Evolutionary conservation across 306 rosid species (phyloP), one percentile per base, ranked within the genome.

Genomic region (Dicorynia guianensis): DNA sequence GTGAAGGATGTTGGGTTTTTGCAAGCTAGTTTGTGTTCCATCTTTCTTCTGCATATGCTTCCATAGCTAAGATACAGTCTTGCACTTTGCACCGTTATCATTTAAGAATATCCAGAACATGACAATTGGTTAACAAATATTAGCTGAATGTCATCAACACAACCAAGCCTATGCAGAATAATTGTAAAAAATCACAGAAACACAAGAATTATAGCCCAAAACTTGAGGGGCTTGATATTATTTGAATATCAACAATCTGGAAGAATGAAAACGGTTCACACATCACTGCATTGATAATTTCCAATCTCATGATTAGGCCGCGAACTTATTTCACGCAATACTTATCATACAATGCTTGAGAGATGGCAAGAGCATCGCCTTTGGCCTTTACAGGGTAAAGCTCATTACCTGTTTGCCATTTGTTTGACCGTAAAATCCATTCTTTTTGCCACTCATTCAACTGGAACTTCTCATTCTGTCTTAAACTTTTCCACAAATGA

Each of bases 361-460:
- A 80, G 75, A 92, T 95, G 49, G 88, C 87, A 20, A 87, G 77
- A 38, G 98, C 88, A 77, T 92, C 83, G 75, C 96, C 97, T 69
- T 81, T 76, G 59, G 93, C 93, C 75, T 78, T 75, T 11, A 85
- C 87, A 1, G 96, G 89, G 79, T 92, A 95, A 65, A 77, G 59
- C 67, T 87, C 93, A 13, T 76, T 89, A 33, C 97, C 87, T 83
- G 74, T 83, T 84, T 92, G 98, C 97, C 97, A 92, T 77, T 86
- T 85, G 84, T 92, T 95, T 35, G 98, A 95, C 72, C 54, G 81
- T 7, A 54, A 69, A 57, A 95, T 95, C 98, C 98, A 95, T 79
- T 87, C 93, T 75, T 63, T 83, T 79, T 96, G 80, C 98, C 98
- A 95, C 50, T 90, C 91, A 14, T 79, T 76, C 79, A 95, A 63